Conservation (phyloP, 2,329 filamentous ascomycete genomes). For the Fusarium torulosum region DNA sequence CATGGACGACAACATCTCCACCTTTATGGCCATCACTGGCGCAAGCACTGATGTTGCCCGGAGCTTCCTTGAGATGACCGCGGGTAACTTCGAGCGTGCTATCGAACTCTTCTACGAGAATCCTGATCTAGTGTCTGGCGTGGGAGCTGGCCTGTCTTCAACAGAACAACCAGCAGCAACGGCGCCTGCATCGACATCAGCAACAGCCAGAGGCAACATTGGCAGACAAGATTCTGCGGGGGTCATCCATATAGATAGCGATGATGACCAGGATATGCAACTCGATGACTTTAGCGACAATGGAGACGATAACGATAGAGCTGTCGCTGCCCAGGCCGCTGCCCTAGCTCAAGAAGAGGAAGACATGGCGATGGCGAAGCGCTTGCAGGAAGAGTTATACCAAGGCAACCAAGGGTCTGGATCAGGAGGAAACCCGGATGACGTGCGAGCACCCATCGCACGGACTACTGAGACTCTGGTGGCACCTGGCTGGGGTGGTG, state of each 20-base stretch:
- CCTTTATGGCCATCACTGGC: constrained; percentile 86
- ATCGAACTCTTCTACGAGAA: constrained; percentile 92
- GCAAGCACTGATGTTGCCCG: constrained; percentile 79
- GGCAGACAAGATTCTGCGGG: constrained; percentile 54
- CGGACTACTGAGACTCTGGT: constrained; percentile 92
- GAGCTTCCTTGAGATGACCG: constrained; percentile 87
- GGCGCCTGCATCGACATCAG: constrained; percentile 47
- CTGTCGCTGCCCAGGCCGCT: constrained; percentile 56
- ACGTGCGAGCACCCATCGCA: constrained; percentile 89
- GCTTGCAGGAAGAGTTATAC: constrained; percentile 93
- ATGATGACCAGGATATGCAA: constrained; percentile 58
- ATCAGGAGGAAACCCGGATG: constrained; percentile 61
- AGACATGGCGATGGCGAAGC: constrained; percentile 92
- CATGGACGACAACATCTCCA: constrained; percentile 80
- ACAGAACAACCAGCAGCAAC: constrained; percentile 18
- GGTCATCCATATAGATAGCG: constrained; percentile 71
- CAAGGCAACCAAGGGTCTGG: constrained; percentile 59
- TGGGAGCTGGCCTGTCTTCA: constrained; percentile 52
- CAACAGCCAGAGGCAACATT: constrained; percentile 39
- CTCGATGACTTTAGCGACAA: constrained; percentile 56
- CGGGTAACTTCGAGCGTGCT: constrained; percentile 85
- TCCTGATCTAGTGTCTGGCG: constrained; percentile 71
- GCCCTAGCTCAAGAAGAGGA: constrained; percentile 77
- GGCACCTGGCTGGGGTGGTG: constrained; percentile 69
- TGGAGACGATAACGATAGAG: constrained; percentile 56